Percentiles rank a stretch among this genome's conserved stretches.
Evolutionary conservation across 495 filamentous ascomycete genomes (phyloP).

Genomic region (Podospora sp.): DNA sequence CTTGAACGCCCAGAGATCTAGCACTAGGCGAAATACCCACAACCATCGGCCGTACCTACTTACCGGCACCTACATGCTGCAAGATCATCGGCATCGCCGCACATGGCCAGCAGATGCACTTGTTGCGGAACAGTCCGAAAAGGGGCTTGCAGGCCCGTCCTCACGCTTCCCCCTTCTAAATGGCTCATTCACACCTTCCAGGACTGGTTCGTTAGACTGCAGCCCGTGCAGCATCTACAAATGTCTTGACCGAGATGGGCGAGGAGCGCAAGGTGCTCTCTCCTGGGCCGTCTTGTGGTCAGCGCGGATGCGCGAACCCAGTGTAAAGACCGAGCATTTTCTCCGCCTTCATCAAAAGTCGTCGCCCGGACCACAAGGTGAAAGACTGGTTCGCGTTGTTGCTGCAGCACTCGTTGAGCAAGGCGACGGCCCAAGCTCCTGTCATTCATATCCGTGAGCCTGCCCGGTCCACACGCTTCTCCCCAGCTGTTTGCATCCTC

Average conservation of each 20-base stretch:
- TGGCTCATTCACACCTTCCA: background rate
- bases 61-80: constrained; percentile 12
- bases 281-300: background rate
- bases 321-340: background rate
- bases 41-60: background rate
- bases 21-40: constrained; percentile 1
- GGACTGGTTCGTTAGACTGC: background rate
- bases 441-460: background rate
- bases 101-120: constrained; percentile 7
- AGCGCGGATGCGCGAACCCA: background rate
- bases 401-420: background rate
- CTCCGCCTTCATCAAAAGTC: background rate
- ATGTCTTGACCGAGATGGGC: background rate
- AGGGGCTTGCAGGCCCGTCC: constrained; percentile 2
- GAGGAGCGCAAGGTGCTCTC: background rate
- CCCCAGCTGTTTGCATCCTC: constrained; percentile 13
- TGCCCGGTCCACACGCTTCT: background rate
- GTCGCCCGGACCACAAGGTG: background rate
- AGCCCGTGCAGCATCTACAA: background rate
- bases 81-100: constrained; percentile 19
- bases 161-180: background rate
- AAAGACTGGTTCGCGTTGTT: background rate
- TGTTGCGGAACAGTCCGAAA: constrained; percentile 11
- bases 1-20: constrained; percentile 11
- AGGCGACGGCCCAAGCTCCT: background rate